Conservation (phyloP, 192 early-diverging fungal species). For the Chytriomyces sp. region DNA sequence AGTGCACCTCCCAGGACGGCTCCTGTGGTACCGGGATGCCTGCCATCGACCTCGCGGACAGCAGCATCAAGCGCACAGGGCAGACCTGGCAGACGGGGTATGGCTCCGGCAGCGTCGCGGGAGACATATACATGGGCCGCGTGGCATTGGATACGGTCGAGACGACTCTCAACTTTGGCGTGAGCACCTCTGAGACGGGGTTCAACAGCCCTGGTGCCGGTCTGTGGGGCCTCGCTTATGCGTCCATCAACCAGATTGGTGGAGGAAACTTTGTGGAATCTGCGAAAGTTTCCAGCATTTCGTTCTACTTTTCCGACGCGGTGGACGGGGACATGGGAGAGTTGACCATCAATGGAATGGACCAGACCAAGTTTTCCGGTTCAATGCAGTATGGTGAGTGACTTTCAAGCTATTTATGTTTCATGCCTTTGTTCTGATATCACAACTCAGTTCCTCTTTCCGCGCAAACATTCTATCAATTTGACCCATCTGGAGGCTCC, state of each 20-base stretch:
- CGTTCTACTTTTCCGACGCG: constrained; percentile 50
- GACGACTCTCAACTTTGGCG: constrained; percentile 14
- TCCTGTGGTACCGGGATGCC: constrained; percentile 24
- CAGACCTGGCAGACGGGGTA: constrained; percentile 8
- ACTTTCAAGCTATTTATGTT: neutral
- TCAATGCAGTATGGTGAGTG: constrained; percentile 40
- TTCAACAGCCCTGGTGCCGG: constrained; percentile 34
- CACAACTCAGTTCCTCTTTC: constrained; percentile 3
- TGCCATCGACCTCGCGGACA: constrained; percentile 1
- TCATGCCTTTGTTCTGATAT: neutral
- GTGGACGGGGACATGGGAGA: constrained; percentile 47
- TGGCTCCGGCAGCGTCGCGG: constrained; percentile 31
- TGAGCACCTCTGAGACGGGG: constrained; percentile 16
- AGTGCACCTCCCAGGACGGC: constrained; percentile 32
- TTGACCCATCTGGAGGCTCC: neutral
- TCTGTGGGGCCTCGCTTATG: constrained; percentile 43
- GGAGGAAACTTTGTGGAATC: constrained; percentile 15
- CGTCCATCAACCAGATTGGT: constrained; percentile 36
- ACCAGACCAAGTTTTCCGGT: constrained; percentile 52
- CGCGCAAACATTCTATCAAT: neutral
- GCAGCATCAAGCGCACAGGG: neutral
- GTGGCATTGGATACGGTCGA: constrained; percentile 32
- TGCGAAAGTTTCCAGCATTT: constrained; percentile 38
- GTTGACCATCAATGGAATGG: constrained; percentile 58
- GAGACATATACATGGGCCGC: constrained; percentile 26